Evolutionary conservation across 108 stramenopile genomes (phyloP).

Genomic region (Pseudonitzschia delicatissima): DNA sequence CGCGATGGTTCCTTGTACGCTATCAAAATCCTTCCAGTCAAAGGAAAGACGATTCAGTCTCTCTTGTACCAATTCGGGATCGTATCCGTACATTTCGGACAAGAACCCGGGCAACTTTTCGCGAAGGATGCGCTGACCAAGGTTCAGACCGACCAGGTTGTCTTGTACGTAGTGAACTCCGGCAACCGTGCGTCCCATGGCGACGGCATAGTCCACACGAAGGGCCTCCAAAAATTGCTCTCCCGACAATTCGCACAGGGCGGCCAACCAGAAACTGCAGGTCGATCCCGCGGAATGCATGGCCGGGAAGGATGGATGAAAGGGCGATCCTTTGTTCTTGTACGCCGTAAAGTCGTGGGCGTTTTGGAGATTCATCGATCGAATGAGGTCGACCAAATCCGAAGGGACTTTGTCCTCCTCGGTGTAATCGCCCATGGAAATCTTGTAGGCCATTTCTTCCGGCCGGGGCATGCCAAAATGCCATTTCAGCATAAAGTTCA

Average conservation of each 20-base stretch:
- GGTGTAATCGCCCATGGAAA: slow-evolving; percentile 16
- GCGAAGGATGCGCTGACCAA: slow-evolving; percentile 28
- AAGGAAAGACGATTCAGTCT: slow-evolving; percentile 33
- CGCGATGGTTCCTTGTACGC: slow-evolving; percentile 12
- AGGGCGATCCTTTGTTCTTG: slow-evolving; percentile 29
- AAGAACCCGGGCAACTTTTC: slow-evolving; percentile 20
- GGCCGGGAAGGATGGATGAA: slow-evolving; percentile 44
- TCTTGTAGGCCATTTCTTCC: slow-evolving; percentile 37
- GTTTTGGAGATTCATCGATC: not conserved
- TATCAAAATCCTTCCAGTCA: slow-evolving; percentile 39
- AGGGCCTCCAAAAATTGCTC: slow-evolving; percentile 35
- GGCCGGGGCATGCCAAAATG: slow-evolving; percentile 37
- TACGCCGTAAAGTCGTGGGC: slow-evolving; percentile 42
- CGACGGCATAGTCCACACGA: slow-evolving; percentile 32
- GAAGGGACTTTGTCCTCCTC: slow-evolving; percentile 24
- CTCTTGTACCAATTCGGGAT: not conserved
- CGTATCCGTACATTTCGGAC: slow-evolving; percentile 26
- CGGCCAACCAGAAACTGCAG: slow-evolving; percentile 35
- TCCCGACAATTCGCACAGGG: slow-evolving; percentile 28
- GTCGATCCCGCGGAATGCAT: slow-evolving; percentile 45
- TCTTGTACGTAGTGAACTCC: slow-evolving; percentile 45
- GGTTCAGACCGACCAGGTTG: slow-evolving; percentile 40
- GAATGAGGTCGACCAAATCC: slow-evolving; percentile 15
- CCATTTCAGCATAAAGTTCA: slow-evolving; percentile 39
- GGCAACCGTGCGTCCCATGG: slow-evolving; percentile 44